A percentile compares a stretch with the other conserved stretches of the same genome.
phyloP scores from a whole-genome alignment of 1,139 yeast species.

The Suhomyces atakaporum region DNA sequence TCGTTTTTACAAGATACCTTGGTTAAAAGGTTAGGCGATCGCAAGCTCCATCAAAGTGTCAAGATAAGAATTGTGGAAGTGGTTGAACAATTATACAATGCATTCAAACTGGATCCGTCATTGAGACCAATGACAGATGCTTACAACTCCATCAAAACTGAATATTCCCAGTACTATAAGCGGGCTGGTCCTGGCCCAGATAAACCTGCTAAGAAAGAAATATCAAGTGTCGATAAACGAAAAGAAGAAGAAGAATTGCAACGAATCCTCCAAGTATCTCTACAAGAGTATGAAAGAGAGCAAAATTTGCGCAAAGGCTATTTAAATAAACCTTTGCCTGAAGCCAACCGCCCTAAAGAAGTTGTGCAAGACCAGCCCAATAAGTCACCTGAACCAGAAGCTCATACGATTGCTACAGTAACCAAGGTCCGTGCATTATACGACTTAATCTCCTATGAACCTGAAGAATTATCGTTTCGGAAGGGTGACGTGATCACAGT shows the following conservation, averaged over 20 bases:
- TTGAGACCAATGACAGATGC: conserved; percentile 70
- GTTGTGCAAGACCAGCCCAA: conserved; percentile 7
- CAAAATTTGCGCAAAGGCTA: conserved; percentile 33
- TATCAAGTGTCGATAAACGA: conserved; percentile 48
- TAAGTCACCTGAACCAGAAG: conserved; percentile 17
- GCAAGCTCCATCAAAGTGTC: conserved; percentile 64
- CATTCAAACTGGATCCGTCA: conserved; percentile 70
- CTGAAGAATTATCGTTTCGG: conserved; percentile 69
- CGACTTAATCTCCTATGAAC: conserved; percentile 71
- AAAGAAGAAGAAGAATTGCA: conserved; percentile 81
- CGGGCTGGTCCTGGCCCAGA: conserved; percentile 41
- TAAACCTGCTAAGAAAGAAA: conserved; percentile 61
- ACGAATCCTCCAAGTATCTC: conserved; percentile 74
- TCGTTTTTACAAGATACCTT: conserved; percentile 59
- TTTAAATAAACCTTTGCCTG: conserved; percentile 36
- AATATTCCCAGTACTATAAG: conserved; percentile 48
- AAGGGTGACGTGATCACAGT: conserved; percentile 82
- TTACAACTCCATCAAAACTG: conserved; percentile 42
- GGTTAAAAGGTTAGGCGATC: conserved; percentile 55
- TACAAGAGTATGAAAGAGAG: conserved; percentile 60
- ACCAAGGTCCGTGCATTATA: conserved; percentile 81
- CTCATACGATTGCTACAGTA: conserved; percentile 50
- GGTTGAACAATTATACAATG: conserved; percentile 62
- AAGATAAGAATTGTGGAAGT: conserved; percentile 68
- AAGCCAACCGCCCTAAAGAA: conserved; percentile 11